Conservation (phyloP, 2,329 filamentous ascomycete species). For the Tolypocladium nubicola region DNA sequence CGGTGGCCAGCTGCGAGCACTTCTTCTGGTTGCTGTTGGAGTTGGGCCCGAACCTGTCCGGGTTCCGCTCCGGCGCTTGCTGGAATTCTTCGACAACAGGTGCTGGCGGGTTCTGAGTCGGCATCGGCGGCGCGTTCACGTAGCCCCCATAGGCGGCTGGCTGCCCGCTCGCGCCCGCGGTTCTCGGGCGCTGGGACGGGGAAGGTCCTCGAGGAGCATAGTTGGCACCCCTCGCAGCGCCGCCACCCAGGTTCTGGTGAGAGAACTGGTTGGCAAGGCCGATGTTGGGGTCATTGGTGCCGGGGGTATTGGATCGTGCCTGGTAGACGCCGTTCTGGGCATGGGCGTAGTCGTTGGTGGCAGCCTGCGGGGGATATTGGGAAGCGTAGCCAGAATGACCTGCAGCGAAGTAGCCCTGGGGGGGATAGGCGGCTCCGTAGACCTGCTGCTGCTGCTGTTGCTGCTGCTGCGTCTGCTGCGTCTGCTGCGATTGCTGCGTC, state of each 20-base stretch:
- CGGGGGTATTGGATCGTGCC: constrained; percentile 45
- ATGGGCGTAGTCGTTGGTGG: constrained; percentile 36
- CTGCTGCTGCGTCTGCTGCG: constrained; percentile 31
- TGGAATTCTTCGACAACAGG: constrained; percentile 52
- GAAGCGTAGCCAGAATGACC: constrained; percentile 45
- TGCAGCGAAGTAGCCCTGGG: constrained; percentile 50
- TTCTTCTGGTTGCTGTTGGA: constrained; percentile 62
- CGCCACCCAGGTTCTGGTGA: constrained; percentile 80
- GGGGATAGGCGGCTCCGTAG: constrained; percentile 35
- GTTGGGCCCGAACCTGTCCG: constrained; percentile 60
- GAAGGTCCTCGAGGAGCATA: constrained; percentile 60
- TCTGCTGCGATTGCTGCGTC: constrained; percentile 28
- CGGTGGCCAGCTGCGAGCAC: constrained; percentile 60
- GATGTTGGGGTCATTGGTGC: constrained; percentile 73
- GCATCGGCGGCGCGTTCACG: constrained; percentile 54
- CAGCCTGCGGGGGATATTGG: constrained; percentile 27
- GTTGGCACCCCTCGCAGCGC: constrained; percentile 51
- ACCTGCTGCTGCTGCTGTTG: constrained; percentile 27
- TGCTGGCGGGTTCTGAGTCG: constrained; percentile 47
- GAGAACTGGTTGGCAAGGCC: constrained; percentile 93
- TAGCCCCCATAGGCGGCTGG: constrained; percentile 55
- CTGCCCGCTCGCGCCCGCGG: constrained; percentile 60
- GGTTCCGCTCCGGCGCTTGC: constrained; percentile 73
- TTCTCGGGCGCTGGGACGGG: constrained; percentile 69
- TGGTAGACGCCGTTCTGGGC: constrained; percentile 37